These are phyloP conservation scores for Sporothrix curviconia DNA, from an alignment of 2,329 filamentous ascomycete genomes.

Conservation along the genomic window DNA sequence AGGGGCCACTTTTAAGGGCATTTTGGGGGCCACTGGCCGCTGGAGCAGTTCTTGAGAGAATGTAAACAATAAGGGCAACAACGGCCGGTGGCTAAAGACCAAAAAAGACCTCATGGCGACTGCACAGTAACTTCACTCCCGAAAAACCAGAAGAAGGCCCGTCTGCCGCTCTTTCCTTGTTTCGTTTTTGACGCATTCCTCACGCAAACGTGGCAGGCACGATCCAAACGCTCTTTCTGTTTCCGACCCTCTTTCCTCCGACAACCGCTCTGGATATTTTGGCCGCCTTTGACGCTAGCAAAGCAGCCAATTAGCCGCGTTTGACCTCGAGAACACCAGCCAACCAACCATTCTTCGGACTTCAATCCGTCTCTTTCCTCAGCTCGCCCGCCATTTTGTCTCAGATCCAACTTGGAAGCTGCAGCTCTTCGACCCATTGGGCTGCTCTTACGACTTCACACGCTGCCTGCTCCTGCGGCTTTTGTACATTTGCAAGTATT, in stretches of 20 bases:
- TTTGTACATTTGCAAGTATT: not conserved
- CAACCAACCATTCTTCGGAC: not conserved
- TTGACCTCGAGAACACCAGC: not conserved
- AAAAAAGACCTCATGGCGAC: not conserved
- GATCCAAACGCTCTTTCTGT: not conserved
- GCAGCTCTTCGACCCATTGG: not conserved
- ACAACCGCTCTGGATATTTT: slow-evolving; percentile 8
- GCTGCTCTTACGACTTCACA: too few relatives aligned
- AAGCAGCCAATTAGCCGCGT: not conserved
- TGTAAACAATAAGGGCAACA: slow-evolving; percentile 15
- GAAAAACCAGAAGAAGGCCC: not conserved
- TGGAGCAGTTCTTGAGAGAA: not conserved
- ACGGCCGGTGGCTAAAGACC: not conserved
- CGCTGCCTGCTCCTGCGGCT: too few relatives aligned
- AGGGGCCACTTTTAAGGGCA: slow-evolving; percentile 5
- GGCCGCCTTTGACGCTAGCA: not conserved
- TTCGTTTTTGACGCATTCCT: not conserved
- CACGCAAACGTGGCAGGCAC: slow-evolving; percentile 2
- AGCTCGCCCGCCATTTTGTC: slow-evolving; percentile 4
- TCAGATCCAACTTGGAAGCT: slow-evolving; percentile 9
- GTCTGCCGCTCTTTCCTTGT: not conserved
- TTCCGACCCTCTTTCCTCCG: slow-evolving; percentile 7
- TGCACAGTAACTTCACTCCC: not conserved
- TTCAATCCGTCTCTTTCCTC: not conserved
- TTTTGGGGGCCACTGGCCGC: slow-evolving; percentile 3